These are phyloP conservation scores for Arbutus unedo DNA, from an alignment of 148 eudicot genomes.

Conservation along the genomic window DNA sequence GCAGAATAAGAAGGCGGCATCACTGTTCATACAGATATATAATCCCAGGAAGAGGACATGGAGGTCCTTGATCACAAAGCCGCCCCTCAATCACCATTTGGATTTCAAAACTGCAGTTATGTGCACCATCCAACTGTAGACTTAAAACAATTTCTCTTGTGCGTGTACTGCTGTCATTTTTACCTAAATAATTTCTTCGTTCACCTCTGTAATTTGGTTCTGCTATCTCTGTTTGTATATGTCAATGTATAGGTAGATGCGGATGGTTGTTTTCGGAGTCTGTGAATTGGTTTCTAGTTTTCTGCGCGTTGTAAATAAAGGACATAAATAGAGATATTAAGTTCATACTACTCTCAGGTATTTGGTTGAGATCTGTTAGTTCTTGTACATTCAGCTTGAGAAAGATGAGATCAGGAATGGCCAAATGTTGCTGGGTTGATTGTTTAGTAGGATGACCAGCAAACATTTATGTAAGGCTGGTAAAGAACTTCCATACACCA, in stretches of 20 bases:
- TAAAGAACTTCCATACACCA: not conserved
- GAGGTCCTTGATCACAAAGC: conserved; percentile 63
- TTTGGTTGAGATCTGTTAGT: not conserved
- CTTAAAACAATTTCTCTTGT: not conserved
- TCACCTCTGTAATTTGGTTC: not conserved
- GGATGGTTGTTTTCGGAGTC: not conserved
- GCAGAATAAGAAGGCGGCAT: conserved; percentile 46
- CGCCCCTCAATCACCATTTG: conserved; percentile 49
- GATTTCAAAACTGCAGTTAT: conserved; percentile 77
- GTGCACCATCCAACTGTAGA: conserved; percentile 68
- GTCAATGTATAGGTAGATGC: conserved; percentile 12
- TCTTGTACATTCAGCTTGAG: not conserved
- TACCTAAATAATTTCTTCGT: not conserved
- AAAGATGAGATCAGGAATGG: not conserved
- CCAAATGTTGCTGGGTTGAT: not conserved
- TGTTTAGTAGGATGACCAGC: not conserved
- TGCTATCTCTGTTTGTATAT: conserved; percentile 9
- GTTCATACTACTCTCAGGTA: not conserved
- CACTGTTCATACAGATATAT: conserved; percentile 60
- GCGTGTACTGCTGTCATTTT: not conserved
- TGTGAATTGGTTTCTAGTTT: not conserved
- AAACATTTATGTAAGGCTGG: not conserved
- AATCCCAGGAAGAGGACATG: conserved; percentile 64
- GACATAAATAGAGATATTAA: not conserved
- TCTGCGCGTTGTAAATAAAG: not conserved